Percentiles rank a stretch among this genome's conserved stretches.
Conservation (phyloP, 2,329 filamentous ascomycete genomes). For the Diaporthe sp. region DNA sequence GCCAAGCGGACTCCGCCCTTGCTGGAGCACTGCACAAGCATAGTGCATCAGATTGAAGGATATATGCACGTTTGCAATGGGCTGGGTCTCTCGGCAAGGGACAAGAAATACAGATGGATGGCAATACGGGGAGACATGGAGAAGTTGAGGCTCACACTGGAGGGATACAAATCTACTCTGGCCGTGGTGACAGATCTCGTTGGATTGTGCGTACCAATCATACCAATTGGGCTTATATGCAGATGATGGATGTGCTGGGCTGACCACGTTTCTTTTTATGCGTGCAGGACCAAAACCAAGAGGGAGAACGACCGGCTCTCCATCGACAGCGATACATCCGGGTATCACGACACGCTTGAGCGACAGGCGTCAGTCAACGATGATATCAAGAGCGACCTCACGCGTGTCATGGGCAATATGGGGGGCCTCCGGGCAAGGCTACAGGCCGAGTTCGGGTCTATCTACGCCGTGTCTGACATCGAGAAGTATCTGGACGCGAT, state of each 20-base stretch:
- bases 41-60: conserved; percentile 53
- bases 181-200: conserved; percentile 57
- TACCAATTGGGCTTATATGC: neutral
- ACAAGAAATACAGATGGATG: conserved; percentile 54
- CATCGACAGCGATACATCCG: conserved; percentile 32
- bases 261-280: neutral
- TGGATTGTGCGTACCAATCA: conserved; percentile 50
- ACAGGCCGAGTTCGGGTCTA: conserved; percentile 67
- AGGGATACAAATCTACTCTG: conserved; percentile 54
- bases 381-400: conserved; percentile 47
- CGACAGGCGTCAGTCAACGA: conserved; percentile 24
- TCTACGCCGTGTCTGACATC: conserved; percentile 76
- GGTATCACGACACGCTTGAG: conserved; percentile 19
- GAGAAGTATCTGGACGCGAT: conserved; percentile 78
- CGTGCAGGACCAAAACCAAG: conserved; percentile 37
- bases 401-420: conserved; percentile 51
- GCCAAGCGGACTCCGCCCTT: conserved; percentile 52
- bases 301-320: conserved; percentile 40
- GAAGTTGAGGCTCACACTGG: conserved; percentile 49
- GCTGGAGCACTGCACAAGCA: conserved; percentile 50
- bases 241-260: neutral
- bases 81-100: conserved; percentile 48
- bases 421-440: conserved; percentile 48
- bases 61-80: conserved; percentile 49
- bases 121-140: conserved; percentile 49